Base-by-base conservation (phyloP, 2,329 filamentous ascomycete genomes). In the Fusarium sp. region DNA sequence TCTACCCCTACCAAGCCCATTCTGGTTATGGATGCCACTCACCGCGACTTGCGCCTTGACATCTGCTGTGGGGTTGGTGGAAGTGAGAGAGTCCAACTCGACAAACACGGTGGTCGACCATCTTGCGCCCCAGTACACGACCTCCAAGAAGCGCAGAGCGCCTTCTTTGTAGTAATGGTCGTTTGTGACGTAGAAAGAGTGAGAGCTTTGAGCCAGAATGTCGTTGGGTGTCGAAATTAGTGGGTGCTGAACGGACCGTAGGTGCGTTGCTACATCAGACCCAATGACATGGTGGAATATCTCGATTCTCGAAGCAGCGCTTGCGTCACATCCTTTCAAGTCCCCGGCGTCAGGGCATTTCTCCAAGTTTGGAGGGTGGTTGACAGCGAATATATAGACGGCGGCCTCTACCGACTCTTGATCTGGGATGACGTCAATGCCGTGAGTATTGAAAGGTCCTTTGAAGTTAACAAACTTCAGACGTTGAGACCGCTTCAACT, bases 341-440 rank as follows among this genome's bases (percentile, higher is more conserved):
- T 62, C 58, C 50, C 20, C 14, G 0, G 32, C 1, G 14, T 65
- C 50, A 4, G 66, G 38, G 2, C 79, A 76, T 25, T 84, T 85
- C 0, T 82, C 82, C 0, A 84, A 82, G 65, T 90, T 87, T 0
- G 89, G 87, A 1, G 87, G 73, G 65, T 92, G 90, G 72, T 92
- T 92, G 59, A 92, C 79, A 0, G 88, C 90, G 63, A 89, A 89
- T 54, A 92, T 88, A 72, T 90, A 92, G 7, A 92, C 86, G 0
- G 87, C 81, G 1, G 82, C 77, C 38, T 56, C 63, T 56, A 3
- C 75, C 0, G 35, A 75, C 3, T 84, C 75, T 0, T 85, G 85
- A 69, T 91, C 88, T 4, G 83, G 78, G n/a, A 90, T 84, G 8
- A 92, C 83, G 67, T 90, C 89, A 69, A 92, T 89, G 2, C 90